Evolutionary conservation across 73 alveolate genomes (phyloP).

Genomic region (Paramecium octaurelia): DNA sequence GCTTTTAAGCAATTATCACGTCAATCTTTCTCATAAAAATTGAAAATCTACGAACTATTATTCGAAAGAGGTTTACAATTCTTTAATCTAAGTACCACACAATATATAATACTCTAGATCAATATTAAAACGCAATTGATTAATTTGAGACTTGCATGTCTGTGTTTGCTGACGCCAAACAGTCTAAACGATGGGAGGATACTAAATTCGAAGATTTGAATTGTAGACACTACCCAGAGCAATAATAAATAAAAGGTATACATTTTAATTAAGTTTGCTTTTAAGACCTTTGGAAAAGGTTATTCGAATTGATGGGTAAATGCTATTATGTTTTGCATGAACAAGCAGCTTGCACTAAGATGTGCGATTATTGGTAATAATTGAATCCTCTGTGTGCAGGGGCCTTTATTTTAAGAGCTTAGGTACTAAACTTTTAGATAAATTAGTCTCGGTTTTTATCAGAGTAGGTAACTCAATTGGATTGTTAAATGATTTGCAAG

Average conservation of each 20-base stretch:
- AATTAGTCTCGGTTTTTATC: background rate
- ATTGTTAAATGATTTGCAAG: background rate
- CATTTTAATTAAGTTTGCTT: background rate
- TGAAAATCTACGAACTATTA: background rate
- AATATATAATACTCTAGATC: background rate
- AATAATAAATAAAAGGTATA: background rate
- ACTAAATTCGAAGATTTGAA: background rate
- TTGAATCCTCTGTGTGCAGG: background rate
- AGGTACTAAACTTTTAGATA: background rate
- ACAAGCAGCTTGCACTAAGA: background rate
- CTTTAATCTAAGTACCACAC: background rate
- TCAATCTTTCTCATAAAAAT: background rate
- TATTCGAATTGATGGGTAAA: background rate
- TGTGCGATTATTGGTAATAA: conserved; percentile 19
- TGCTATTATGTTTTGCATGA: background rate
- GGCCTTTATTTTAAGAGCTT: background rate
- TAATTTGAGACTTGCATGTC: background rate
- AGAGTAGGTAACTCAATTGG: background rate
- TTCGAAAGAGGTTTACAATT: background rate
- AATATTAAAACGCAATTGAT: background rate
- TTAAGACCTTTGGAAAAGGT: background rate
- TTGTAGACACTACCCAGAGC: background rate
- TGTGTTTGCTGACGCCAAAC: background rate
- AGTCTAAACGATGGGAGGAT: conserved; percentile 6
- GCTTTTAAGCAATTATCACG: conserved; percentile 9